Conservation (phyloP, 257 asterid genomes). For the Plantago ovata region DNA sequence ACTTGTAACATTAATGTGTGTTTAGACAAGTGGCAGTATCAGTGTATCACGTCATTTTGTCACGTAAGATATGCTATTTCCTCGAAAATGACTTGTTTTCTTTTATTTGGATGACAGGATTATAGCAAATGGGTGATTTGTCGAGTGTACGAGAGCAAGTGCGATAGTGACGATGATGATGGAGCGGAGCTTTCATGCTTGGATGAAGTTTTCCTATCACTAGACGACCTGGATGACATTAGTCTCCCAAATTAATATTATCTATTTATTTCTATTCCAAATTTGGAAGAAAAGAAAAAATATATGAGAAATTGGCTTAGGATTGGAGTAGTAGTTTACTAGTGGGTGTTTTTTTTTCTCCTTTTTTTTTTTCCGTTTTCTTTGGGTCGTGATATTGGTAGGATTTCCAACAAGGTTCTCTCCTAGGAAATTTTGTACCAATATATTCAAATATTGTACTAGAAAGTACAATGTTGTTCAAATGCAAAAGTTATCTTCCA, state of each 20-base stretch:
- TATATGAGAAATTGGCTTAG: constrained; percentile 4
- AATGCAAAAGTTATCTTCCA: not conserved
- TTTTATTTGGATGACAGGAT: constrained; percentile 38
- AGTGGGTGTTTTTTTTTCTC: not conserved
- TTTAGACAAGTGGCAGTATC: no score
- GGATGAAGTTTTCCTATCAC: constrained; percentile 88
- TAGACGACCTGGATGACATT: constrained; percentile 88
- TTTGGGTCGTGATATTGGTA: constrained; percentile 14
- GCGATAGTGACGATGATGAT: constrained; percentile 44
- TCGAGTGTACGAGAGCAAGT: constrained; percentile 61
- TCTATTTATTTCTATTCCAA: constrained; percentile 19
- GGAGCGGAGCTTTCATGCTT: constrained; percentile 85
- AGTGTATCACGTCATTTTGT: no score
- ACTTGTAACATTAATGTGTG: no score
- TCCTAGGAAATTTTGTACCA: constrained; percentile 22
- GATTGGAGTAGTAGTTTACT: constrained; percentile 20
- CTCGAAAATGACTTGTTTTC: not conserved
- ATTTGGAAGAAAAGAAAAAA: not conserved
- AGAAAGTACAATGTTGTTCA: not conserved
- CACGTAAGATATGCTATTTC: not conserved
- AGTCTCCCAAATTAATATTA: constrained; percentile 49
- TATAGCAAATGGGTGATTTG: constrained; percentile 84
- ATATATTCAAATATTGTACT: constrained; percentile 19
- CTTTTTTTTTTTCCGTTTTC: not conserved
- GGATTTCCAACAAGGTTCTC: constrained; percentile 15